phyloP scores from a whole-genome alignment of 225 moss, liverwort and hornwort genomes.

The Ulota crispa region DNA sequence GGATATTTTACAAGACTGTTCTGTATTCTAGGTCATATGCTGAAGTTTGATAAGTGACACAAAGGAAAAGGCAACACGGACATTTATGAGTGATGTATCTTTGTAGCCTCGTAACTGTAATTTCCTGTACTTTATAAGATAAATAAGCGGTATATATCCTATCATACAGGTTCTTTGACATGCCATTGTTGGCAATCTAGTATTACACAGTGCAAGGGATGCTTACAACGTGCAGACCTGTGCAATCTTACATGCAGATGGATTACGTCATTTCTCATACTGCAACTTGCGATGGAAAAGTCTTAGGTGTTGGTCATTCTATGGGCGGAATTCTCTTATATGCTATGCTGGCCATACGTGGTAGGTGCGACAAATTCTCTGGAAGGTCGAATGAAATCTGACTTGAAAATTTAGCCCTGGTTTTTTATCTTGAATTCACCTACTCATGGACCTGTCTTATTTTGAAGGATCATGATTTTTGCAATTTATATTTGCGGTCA shows the following conservation, averaged over 20 bases:
- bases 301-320: constrained; percentile 85
- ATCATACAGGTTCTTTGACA: not conserved
- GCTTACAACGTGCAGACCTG: constrained; percentile 26
- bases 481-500: not conserved
- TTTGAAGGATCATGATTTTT: not conserved
- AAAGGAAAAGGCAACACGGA: constrained; percentile 1
- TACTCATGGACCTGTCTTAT: constrained; percentile 3
- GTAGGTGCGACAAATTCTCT: constrained; percentile 55
- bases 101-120: not conserved
- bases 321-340: constrained; percentile 99
- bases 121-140: not conserved
- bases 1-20: not conserved
- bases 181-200: not conserved
- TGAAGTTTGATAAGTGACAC: constrained; percentile 17
- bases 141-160: not conserved
- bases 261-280: constrained; percentile 61
- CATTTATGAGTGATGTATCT: not conserved
- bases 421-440: constrained; percentile 11
- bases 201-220: constrained; percentile 16
- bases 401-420: not conserved
- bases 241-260: constrained; percentile 63
- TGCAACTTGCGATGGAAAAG: constrained; percentile 74
- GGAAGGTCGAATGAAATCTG: constrained; percentile 15
- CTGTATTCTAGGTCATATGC: constrained; percentile 15
- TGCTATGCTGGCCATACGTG: constrained; percentile 78